Conservation (phyloP, 805 yeast species). For the Spathaspora passalidarum region DNA sequence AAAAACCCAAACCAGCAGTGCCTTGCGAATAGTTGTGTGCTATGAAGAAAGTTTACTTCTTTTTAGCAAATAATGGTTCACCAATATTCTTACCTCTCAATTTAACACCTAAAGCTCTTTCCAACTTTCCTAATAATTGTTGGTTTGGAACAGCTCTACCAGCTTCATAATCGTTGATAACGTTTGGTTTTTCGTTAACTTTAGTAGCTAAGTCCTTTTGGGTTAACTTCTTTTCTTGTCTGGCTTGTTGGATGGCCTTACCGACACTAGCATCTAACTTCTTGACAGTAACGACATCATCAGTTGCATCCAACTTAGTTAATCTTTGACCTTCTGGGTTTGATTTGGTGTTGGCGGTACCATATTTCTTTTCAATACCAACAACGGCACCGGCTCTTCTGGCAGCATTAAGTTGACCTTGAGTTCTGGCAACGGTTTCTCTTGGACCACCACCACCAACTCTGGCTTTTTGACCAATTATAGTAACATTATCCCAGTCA, state of each 20-base stretch:
- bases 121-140: conserved; percentile 87
- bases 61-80: conserved; percentile 68
- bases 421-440: conserved; percentile 75
- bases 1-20: background rate
- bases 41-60: conserved; percentile 38
- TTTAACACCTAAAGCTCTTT: conserved; percentile 90
- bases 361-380: conserved; percentile 91
- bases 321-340: conserved; percentile 93
- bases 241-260: conserved; percentile 76
- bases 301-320: conserved; percentile 89
- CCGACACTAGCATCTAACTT: conserved; percentile 85
- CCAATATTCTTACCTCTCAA: conserved; percentile 96
- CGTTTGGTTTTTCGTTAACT: conserved; percentile 92
- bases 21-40: too few species aligned
- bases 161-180: conserved; percentile 94
- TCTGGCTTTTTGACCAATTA: conserved; percentile 86
- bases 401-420: conserved; percentile 84
- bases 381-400: conserved; percentile 88
- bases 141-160: conserved; percentile 97
- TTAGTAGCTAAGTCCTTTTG: conserved; percentile 97
- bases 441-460: conserved; percentile 88
- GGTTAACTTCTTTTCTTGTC: conserved; percentile 83
- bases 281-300: conserved; percentile 90
- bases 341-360: conserved; percentile 52
- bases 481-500: conserved; percentile 92